A percentile compares a stretch with the other conserved stretches of the same genome.
phyloP scores from a whole-genome alignment of 2,329 filamentous ascomycete species.

The Aspergillus unguis region DNA sequence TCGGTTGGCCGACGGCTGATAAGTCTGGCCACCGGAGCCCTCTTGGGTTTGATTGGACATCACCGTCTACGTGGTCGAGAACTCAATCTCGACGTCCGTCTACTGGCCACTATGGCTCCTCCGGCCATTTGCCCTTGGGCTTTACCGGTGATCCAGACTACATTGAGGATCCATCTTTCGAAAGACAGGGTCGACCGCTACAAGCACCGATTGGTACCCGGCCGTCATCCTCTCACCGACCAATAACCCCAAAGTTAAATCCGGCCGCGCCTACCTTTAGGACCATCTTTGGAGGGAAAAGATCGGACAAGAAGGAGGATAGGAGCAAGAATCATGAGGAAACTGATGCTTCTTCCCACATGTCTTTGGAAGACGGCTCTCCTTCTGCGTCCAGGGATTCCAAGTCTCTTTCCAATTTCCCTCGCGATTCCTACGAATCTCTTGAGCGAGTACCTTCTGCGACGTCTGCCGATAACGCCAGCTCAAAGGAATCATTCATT shows the following conservation, averaged over 20 bases:
- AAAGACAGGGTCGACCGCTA: slow-evolving; percentile 49
- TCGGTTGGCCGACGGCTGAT: slow-evolving; percentile 60
- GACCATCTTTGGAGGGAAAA: slow-evolving; percentile 57
- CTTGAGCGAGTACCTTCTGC: slow-evolving; percentile 46
- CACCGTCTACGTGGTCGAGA: slow-evolving; percentile 63
- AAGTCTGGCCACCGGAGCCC: slow-evolving; percentile 55
- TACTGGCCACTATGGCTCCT: slow-evolving; percentile 70
- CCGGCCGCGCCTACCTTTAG: slow-evolving; percentile 87
- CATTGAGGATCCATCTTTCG: slow-evolving; percentile 45
- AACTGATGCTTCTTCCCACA: slow-evolving; percentile 27
- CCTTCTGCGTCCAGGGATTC: slow-evolving; percentile 46
- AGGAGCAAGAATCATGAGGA: slow-evolving; percentile 38
- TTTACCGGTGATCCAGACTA: slow-evolving; percentile 51
- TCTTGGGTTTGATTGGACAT: slow-evolving; percentile 53
- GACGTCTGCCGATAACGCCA: slow-evolving; percentile 39
- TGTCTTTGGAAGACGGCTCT: slow-evolving; percentile 38
- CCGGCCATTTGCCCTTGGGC: slow-evolving; percentile 58
- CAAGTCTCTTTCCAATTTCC: slow-evolving; percentile 44
- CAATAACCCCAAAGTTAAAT: slow-evolving; percentile 65
- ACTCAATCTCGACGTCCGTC: slow-evolving; percentile 78
- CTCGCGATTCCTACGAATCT: slow-evolving; percentile 48
- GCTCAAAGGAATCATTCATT: slow-evolving; percentile 49
- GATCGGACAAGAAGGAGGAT: slow-evolving; percentile 39
- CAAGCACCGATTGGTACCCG: slow-evolving; percentile 76
- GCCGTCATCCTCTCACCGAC: slow-evolving; percentile 58